Evolutionary conservation across 2,329 filamentous ascomycete genomes (phyloP).

Genomic region (Xylaria arbuscula): DNA sequence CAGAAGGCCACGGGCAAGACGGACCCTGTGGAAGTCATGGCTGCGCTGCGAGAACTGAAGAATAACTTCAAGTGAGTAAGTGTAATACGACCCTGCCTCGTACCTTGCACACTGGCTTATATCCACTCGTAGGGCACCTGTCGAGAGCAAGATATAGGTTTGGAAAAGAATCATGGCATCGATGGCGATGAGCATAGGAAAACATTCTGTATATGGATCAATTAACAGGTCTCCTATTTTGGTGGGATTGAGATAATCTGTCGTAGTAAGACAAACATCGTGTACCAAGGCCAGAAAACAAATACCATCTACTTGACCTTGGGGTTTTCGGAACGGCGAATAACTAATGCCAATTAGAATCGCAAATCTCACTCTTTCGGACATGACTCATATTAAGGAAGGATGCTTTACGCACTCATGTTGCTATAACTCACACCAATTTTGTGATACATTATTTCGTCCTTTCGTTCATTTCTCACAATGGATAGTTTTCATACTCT

Average conservation of each 20-base stretch:
- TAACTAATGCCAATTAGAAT: neutral
- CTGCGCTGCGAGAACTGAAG: conserved; percentile 89
- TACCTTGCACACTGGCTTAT: conserved; percentile 15
- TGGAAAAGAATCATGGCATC: neutral
- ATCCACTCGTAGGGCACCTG: conserved; percentile 24
- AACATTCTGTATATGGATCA: neutral
- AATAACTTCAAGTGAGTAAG: conserved; percentile 74
- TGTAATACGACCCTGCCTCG: conserved; percentile 30
- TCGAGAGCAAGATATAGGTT: conserved; percentile 36
- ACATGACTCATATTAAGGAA: neutral
- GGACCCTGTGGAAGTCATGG: conserved; percentile 86
- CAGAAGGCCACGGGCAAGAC: conserved; percentile 86
- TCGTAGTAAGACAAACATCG: neutral
- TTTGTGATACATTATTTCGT: neutral
- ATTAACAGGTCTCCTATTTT: neutral
- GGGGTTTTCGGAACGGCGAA: neutral
- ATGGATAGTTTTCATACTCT: too few species aligned
- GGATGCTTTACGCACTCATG: too few species aligned
- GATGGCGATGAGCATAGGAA: neutral
- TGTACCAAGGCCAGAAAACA: neutral
- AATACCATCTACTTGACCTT: neutral
- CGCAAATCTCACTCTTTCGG: neutral
- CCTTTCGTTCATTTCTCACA: too few species aligned
- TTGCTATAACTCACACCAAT: too few species aligned
- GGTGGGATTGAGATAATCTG: neutral